These are phyloP conservation scores for Ophiostoma pallidulum DNA, from an alignment of 2,329 filamentous ascomycete genomes.

Conservation along the genomic window DNA sequence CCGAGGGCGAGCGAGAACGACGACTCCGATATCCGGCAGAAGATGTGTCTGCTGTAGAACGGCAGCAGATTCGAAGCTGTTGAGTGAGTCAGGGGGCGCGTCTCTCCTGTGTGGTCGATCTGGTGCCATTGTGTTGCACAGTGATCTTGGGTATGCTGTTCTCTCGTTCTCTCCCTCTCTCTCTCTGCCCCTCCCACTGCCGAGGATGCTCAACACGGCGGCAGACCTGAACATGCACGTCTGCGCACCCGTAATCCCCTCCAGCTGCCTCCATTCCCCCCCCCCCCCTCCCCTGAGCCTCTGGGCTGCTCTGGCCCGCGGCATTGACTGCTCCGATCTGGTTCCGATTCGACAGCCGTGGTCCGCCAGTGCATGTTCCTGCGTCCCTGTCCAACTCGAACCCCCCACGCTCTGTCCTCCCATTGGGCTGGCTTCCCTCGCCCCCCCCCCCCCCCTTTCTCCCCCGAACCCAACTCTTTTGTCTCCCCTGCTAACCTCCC, in stretches of 20 bases:
- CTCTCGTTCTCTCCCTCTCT: no score
- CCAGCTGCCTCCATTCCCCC: no score
- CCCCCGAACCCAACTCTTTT: constrained; percentile 1
- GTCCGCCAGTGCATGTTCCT: not conserved
- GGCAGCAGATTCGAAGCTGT: not conserved
- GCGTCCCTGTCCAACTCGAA: not conserved
- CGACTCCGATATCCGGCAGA: not conserved
- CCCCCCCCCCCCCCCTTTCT: not conserved
- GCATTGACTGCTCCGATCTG: not conserved
- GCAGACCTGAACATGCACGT: no score
- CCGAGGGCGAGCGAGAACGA: no score
- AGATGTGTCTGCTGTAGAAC: constrained; percentile 1
- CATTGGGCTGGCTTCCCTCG: not conserved
- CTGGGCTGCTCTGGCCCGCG: no score
- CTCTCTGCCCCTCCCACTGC: no score
- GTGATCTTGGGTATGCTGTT: no score
- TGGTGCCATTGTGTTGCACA: not conserved
- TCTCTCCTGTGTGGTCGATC: not conserved
- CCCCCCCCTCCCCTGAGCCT: no score
- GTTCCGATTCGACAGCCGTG: constrained; percentile 4
- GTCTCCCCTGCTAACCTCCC: not conserved
- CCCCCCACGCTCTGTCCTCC: not conserved
- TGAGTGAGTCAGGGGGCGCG: not conserved
- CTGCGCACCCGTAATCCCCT: no score
- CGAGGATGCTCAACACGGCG: no score